Evolutionary conservation across 371 early-diverging fungal species (phyloP).

Genomic region (Umbelopsis sp.): DNA sequence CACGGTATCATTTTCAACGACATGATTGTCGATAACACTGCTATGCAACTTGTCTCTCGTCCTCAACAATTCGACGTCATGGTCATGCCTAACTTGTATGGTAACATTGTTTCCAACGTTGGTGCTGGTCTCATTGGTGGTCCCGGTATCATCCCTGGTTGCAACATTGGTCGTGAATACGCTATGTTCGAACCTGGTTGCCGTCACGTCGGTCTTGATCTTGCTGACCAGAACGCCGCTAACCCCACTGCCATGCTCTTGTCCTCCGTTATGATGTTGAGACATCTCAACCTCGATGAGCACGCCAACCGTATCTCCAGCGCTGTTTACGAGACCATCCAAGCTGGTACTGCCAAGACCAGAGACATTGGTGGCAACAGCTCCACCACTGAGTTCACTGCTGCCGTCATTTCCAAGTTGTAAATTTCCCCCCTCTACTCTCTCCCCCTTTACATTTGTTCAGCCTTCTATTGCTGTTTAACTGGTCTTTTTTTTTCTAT

Average conservation of each 20-base stretch:
- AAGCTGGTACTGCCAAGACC: constrained; percentile 32
- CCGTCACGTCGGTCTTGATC: constrained; percentile 94
- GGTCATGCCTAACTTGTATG: constrained; percentile 98
- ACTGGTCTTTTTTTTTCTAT: not conserved
- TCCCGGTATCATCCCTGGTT: constrained; percentile 93
- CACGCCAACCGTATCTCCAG: constrained; percentile 84
- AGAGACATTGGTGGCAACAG: constrained; percentile 48
- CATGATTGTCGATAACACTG: constrained; percentile 98
- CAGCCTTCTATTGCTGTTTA: not conserved
- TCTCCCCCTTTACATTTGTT: not conserved
- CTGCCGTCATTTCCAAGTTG: constrained; percentile 70
- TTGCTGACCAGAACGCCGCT: constrained; percentile 88
- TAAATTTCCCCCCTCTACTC: constrained; percentile 34
- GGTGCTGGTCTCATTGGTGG: constrained; percentile 96
- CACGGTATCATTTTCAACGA: constrained; percentile 90
- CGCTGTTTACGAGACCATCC: constrained; percentile 58
- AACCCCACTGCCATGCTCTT: constrained; percentile 93
- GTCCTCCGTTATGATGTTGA: constrained; percentile 90
- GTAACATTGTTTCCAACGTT: constrained; percentile 95
- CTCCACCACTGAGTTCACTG: constrained; percentile 92
- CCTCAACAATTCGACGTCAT: constrained; percentile 98
- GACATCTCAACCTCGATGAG: constrained; percentile 85
- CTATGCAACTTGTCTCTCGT: constrained; percentile 97
- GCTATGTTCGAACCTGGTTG: constrained; percentile 97
- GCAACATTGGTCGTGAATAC: constrained; percentile 94